phyloP scores from a whole-genome alignment of 345 rosid species.

The Syzygium oleosum region DNA sequence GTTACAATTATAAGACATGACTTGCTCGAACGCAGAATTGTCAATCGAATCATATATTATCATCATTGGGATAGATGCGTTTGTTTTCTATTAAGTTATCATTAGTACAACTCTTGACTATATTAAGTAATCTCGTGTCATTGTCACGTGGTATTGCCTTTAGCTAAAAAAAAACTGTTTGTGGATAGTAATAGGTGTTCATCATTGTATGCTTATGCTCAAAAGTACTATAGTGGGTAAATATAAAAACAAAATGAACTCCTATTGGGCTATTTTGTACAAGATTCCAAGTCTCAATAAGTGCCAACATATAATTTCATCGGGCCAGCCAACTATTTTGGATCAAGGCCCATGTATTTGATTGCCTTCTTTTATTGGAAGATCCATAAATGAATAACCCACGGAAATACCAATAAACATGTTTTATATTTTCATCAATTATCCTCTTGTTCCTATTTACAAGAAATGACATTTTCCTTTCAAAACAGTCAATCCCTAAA shows the following conservation, averaged over 20 bases:
- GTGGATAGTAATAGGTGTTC: too few relatives aligned
- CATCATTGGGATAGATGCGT: rapidly evolving
- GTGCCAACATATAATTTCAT: not conserved
- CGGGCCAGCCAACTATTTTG: not conserved
- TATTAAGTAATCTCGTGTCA: not conserved
- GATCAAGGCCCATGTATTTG: not conserved
- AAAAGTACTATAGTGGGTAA: not conserved
- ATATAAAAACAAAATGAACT: too few relatives aligned
- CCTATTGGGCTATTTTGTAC: not conserved
- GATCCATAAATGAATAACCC: not conserved
- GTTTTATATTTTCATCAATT: not conserved
- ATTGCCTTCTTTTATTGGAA: not conserved
- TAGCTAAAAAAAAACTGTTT: not conserved
- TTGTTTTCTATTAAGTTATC: not conserved
- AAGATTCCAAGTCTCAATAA: not conserved
- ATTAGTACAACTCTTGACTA: not conserved
- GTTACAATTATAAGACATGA: not conserved
- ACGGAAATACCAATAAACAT: not conserved
- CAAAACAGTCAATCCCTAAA: not conserved
- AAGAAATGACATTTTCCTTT: not conserved
- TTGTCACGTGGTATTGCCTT: rapidly evolving
- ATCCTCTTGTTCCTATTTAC: not conserved
- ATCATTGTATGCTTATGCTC: not conserved
- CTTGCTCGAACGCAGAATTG: not conserved
- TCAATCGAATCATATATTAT: not conserved